A percentile compares a stretch with the other conserved stretches of the same genome.
Conservation (phyloP, 768 basidiomycete genomes). For the Leccinum disarticulatum region DNA sequence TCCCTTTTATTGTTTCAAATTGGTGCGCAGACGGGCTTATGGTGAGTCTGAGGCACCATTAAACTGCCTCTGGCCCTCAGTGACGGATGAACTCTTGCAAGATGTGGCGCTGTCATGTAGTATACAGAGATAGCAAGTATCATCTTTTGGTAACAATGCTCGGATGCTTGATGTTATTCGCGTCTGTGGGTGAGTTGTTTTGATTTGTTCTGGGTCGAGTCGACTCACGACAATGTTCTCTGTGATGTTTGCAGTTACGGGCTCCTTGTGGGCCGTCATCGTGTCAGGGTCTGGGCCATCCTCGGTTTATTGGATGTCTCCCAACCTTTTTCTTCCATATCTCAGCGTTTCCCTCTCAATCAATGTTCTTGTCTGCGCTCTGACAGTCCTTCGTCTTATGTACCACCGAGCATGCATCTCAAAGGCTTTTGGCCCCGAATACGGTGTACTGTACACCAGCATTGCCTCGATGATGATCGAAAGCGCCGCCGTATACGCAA, state of each 20-base stretch:
- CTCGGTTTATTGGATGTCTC: slow-evolving; percentile 29
- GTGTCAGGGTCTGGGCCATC: slow-evolving; percentile 26
- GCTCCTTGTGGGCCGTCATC: slow-evolving; percentile 29
- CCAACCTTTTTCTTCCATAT: slow-evolving; percentile 20
- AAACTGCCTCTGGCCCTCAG: background rate
- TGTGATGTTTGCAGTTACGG: slow-evolving; percentile 20
- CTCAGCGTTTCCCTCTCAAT: too few species aligned
- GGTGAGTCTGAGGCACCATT: slow-evolving; percentile 16
- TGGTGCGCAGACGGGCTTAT: slow-evolving; percentile 32
- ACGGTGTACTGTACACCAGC: slow-evolving; percentile 27
- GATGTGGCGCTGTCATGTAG: slow-evolving; percentile 35
- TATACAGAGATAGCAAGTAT: slow-evolving; percentile 29
- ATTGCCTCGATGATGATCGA: slow-evolving; percentile 36
- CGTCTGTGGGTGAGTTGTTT: slow-evolving; percentile 23
- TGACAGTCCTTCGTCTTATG: too few species aligned
- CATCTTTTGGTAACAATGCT: slow-evolving; percentile 15
- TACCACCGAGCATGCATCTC: too few species aligned
- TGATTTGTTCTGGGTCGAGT: background rate
- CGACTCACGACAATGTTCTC: too few species aligned
- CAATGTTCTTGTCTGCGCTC: too few species aligned
- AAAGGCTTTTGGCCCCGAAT: too few species aligned
- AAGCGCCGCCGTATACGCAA: slow-evolving; percentile 34
- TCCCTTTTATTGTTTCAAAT: slow-evolving; percentile 30
- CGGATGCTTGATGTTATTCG: slow-evolving; percentile 23
- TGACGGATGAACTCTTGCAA: slow-evolving; percentile 5